Conservation (phyloP, 345 rosid genomes). For the Conringia planisiliqua region DNA sequence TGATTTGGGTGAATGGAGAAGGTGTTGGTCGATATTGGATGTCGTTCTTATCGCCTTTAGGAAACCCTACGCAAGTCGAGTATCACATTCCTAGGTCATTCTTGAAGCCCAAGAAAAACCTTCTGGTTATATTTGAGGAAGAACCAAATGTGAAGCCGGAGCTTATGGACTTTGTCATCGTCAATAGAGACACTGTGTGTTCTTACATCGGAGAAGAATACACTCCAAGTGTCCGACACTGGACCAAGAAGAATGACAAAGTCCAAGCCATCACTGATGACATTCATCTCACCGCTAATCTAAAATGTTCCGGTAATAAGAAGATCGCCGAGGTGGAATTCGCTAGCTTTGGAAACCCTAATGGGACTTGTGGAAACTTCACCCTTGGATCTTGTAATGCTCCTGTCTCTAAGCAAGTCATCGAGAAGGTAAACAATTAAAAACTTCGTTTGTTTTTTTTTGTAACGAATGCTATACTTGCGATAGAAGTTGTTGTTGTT, state of each 20-base stretch:
- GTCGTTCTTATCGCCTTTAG: conserved; percentile 67
- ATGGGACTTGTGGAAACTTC: conserved; percentile 65
- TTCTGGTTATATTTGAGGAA: conserved; percentile 72
- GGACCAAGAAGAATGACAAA: conserved; percentile 40
- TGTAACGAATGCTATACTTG: conserved; percentile 7
- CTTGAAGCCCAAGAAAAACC: conserved; percentile 59
- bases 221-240: conserved; percentile 57
- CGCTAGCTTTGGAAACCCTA: conserved; percentile 78
- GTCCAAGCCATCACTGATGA: conserved; percentile 37
- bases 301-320: conserved; percentile 50
- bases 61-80: conserved; percentile 63
- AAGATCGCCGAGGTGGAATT: conserved; percentile 60
- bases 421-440: conserved; percentile 51
- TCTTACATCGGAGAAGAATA: conserved; percentile 52
- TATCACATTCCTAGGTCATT: conserved; percentile 84
- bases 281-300: conserved; percentile 42
- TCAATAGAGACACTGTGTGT: conserved; percentile 76
- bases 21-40: conserved; percentile 87
- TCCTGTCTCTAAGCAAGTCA: conserved; percentile 45
- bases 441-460: background rate
- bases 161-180: conserved; percentile 43
- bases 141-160: conserved; percentile 52
- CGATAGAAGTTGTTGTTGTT: background rate
- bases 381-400: conserved; percentile 51
- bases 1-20: conserved; percentile 82